These are phyloP conservation scores for Colletotrichum simmondsii DNA, from an alignment of 2,329 filamentous ascomycete species.

Conservation along the genomic window DNA sequence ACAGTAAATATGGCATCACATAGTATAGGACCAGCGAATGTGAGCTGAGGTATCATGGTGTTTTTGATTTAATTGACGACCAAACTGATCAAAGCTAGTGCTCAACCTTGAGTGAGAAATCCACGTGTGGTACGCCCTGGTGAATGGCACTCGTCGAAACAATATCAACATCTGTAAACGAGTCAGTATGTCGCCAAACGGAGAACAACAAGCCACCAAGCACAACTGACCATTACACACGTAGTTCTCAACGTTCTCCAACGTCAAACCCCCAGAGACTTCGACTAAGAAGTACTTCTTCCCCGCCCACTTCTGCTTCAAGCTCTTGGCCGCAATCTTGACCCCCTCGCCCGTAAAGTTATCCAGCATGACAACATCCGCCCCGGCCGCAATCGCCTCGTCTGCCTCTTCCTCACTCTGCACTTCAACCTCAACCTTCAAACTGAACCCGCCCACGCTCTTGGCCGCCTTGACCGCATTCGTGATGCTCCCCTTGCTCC, in stretches of 20 bases:
- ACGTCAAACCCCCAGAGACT: constrained; percentile 89
- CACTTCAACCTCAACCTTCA: constrained; percentile 97
- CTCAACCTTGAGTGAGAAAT: constrained; percentile 94
- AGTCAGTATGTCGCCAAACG: background rate
- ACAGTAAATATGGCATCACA: background rate
- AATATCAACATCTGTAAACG: constrained; percentile 82
- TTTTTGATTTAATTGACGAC: background rate
- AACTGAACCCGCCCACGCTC: constrained; percentile 84
- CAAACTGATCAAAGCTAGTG: constrained; percentile 41
- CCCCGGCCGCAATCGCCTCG: constrained; percentile 89
- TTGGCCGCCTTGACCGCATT: constrained; percentile 87
- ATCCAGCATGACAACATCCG: constrained; percentile 97
- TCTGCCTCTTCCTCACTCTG: constrained; percentile 89
- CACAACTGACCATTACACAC: constrained; percentile 73
- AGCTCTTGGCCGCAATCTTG: constrained; percentile 74
- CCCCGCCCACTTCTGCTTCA: constrained; percentile 85
- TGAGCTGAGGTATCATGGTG: background rate
- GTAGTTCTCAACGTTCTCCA: constrained; percentile 85
- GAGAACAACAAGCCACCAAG: background rate
- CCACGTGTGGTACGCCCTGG: constrained; percentile 91
- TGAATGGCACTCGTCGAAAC: constrained; percentile 97
- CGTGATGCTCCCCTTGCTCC: constrained; percentile 88
- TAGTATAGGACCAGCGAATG: background rate
- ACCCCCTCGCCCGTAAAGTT: constrained; percentile 90
- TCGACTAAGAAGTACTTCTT: constrained; percentile 84